Percentiles rank a stretch among this genome's conserved stretches.
Conservation (phyloP, 164 flowering plant species). For the Sextonia rubra region DNA sequence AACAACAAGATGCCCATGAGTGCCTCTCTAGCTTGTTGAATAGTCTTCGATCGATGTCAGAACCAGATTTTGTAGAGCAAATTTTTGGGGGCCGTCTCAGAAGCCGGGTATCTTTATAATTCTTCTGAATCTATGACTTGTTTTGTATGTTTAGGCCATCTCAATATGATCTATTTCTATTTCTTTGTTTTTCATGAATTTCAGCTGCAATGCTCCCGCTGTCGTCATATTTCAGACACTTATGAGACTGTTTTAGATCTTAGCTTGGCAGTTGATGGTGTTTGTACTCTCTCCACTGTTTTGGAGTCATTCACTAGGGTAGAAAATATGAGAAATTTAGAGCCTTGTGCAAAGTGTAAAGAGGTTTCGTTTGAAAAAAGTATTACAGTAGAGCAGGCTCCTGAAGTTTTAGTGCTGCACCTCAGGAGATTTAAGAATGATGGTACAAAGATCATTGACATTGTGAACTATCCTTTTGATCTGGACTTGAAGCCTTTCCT, state of each 20-base stretch:
- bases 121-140: neutral
- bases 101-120: constrained; percentile 50
- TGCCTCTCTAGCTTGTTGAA: constrained; percentile 78
- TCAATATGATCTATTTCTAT: no score
- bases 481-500: constrained; percentile 35
- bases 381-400: constrained; percentile 56
- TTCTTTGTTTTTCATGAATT: neutral
- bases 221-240: constrained; percentile 67
- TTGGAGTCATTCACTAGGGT: constrained; percentile 71
- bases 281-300: constrained; percentile 50
- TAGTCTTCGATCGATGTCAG: constrained; percentile 44
- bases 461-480: constrained; percentile 63
- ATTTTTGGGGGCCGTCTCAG: constrained; percentile 84
- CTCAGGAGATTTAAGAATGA: constrained; percentile 84
- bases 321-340: constrained; percentile 70
- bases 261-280: constrained; percentile 85
- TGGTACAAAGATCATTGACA: constrained; percentile 74
- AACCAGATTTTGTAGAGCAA: constrained; percentile 47
- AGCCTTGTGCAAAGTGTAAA: constrained; percentile 71
- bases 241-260: constrained; percentile 66
- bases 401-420: constrained; percentile 68
- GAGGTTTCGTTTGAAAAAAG: constrained; percentile 71
- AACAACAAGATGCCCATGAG: constrained; percentile 99
- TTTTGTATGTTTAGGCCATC: no score
- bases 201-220: constrained; percentile 77